These are phyloP conservation scores for Nannizzia gypsea DNA, from an alignment of 2,329 filamentous ascomycete species.

Conservation along the genomic window DNA sequence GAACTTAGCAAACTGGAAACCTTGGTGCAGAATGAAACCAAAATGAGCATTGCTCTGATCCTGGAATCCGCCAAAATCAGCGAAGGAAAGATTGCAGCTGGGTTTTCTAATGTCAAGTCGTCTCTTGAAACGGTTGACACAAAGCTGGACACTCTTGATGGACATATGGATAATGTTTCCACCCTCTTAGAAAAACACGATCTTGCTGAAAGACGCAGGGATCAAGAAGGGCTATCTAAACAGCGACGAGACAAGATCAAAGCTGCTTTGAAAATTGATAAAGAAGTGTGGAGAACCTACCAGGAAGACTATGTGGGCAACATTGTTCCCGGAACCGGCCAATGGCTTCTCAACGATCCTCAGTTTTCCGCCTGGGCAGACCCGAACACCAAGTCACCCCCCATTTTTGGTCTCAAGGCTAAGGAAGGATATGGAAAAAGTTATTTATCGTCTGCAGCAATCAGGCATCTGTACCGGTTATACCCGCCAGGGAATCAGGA, in stretches of 20 bases:
- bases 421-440: conserved; percentile 14
- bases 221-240: conserved; percentile 9
- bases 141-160: conserved; percentile 11
- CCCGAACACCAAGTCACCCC: not conserved
- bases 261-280: conserved; percentile 13
- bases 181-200: conserved; percentile 7
- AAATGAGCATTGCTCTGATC: conserved; percentile 19
- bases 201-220: conserved; percentile 8
- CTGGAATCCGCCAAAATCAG: conserved; percentile 19
- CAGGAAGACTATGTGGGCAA: conserved; percentile 13
- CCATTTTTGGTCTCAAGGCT: conserved; percentile 12
- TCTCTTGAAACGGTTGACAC: conserved; percentile 10
- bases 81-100: conserved; percentile 14
- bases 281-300: conserved; percentile 11
- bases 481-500: conserved; percentile 10
- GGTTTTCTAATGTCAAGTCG: conserved; percentile 11
- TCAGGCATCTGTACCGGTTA: conserved; percentile 10
- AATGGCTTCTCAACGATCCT: conserved; percentile 12
- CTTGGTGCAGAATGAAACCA: conserved; percentile 20
- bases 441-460: conserved; percentile 11
- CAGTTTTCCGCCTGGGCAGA: conserved; percentile 12
- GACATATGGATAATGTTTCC: conserved; percentile 11
- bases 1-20: conserved; percentile 17
- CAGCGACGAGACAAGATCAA: conserved; percentile 12
- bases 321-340: conserved; percentile 10